These are phyloP conservation scores for Myxozyma neotropica DNA, from an alignment of 805 yeast genomes.

Conservation along the genomic window DNA sequence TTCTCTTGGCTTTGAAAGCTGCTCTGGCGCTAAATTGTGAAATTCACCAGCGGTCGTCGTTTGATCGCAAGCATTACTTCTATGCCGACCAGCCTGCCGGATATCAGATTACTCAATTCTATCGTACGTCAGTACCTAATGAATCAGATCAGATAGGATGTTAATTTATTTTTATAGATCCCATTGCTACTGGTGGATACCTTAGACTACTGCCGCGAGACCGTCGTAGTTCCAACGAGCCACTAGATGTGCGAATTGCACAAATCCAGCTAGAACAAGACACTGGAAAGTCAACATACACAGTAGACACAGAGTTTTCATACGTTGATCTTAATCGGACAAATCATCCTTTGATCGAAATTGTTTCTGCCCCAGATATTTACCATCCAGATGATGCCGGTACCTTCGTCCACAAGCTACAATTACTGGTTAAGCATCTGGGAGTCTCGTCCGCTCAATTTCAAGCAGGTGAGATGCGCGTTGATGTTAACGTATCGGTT, in stretches of 20 bases:
- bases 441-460: slow-evolving; percentile 85
- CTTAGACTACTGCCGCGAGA: slow-evolving; percentile 58
- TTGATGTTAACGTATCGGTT: slow-evolving; percentile 90
- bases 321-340: slow-evolving; percentile 81
- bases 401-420: slow-evolving; percentile 79
- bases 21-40: slow-evolving; percentile 68
- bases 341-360: slow-evolving; percentile 82
- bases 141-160: not conserved
- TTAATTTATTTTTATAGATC: too few species aligned
- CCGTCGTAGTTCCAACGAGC: slow-evolving; percentile 45
- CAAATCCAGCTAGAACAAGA: slow-evolving; percentile 95
- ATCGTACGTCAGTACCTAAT: slow-evolving; percentile 39
- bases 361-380: slow-evolving; percentile 91
- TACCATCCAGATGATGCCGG: slow-evolving; percentile 65
- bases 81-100: slow-evolving; percentile 97
- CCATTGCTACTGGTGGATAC: slow-evolving; percentile 71
- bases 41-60: slow-evolving; percentile 60
- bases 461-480: slow-evolving; percentile 93
- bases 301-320: slow-evolving; percentile 37
- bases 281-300: slow-evolving; percentile 35
- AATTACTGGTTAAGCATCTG: slow-evolving; percentile 65
- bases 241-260: slow-evolving; percentile 53
- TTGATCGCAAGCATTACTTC: slow-evolving; percentile 94
- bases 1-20: slow-evolving; percentile 68
- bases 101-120: slow-evolving; percentile 91